phyloP scores from a whole-genome alignment of 257 asterid genomes.

The Ilex aquifolium region DNA sequence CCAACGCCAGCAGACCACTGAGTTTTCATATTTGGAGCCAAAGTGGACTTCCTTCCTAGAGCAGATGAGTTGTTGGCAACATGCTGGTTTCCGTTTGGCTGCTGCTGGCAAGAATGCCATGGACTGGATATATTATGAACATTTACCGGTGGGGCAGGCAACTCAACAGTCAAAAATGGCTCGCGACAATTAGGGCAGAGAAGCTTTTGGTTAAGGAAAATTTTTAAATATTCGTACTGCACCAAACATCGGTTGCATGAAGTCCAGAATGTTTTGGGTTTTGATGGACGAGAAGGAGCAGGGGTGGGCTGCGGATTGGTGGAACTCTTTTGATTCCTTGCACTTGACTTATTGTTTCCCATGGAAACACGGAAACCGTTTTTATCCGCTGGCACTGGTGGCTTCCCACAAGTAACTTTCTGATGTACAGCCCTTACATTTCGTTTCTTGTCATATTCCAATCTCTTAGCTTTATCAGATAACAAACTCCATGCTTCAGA shows the following conservation, averaged over 20 bases:
- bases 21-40: constrained; percentile 9
- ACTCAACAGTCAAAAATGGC: constrained; percentile 45
- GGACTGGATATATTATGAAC: constrained; percentile 4
- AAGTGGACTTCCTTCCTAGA: constrained; percentile 11
- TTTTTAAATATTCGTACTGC: constrained; percentile 25
- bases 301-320: constrained; percentile 15
- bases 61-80: constrained; percentile 10
- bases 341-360: not conserved
- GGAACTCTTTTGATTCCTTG: no score
- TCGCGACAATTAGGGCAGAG: constrained; percentile 36
- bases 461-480: constrained; percentile 41
- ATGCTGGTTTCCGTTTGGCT: not conserved
- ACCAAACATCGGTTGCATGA: constrained; percentile 38
- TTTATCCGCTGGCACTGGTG: constrained; percentile 14
- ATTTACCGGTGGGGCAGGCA: constrained; percentile 28
- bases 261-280: constrained; percentile 51
- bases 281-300: constrained; percentile 13
- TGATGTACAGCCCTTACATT: constrained; percentile 18
- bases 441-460: constrained; percentile 29
- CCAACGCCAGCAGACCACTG: constrained; percentile 5
- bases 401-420: constrained; percentile 6
- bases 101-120: constrained; percentile 15
- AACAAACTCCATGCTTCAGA: constrained; percentile 55
- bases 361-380: constrained; percentile 5
- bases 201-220: constrained; percentile 36